Evolutionary conservation across 2,329 filamentous ascomycete genomes (phyloP), one percentile per base, ranked within the genome.

Genomic region (Fusarium lyarnte): DNA sequence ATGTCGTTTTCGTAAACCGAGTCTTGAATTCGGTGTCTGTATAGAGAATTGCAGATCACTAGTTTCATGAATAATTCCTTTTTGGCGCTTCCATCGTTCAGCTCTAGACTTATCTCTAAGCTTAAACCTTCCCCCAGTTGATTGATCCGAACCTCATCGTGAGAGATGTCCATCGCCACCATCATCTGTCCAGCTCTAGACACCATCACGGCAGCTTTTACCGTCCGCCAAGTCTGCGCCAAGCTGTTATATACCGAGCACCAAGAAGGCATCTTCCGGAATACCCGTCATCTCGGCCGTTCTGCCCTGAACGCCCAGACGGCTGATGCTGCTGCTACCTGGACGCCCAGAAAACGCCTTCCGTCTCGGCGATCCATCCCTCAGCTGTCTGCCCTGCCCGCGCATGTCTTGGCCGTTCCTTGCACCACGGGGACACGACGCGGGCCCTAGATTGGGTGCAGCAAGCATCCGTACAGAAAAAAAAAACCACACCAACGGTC

Each of bases 391-490:
- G 31, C 45, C 38, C 38, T 41, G 53, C 47, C 23, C 29, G 45
- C 55, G 35, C 54, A 31, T 29, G 41, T 66, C 62, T 66, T 66
- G 45, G 41, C 69, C 64, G 69, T 65, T 72, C 69, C 51, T 66
- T 72, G 51, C 45, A 69, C 69, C 69, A 72, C 69, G 69, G 64
- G 69, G 49, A 59, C 58, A 45, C 3, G 41, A 57, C n/a, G 45
- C 51, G 38, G 25, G 25, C 23, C 46, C 45, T 61, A 58, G 35
- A 71, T 72, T 72, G 69, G 69, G n/a, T 60, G 63, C 47, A 64
- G 45, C 39, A 23, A 31, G 19, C 9, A 35, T 6, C 42, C 23
- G 23, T 45, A 27, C 41, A 25, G 13, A 11, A 9, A 23, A 21
- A 12, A 38, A 5, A 8, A 27, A 66, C 43, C 42, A 45, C 38